Percentiles rank a stretch among this genome's conserved stretches.
Evolutionary conservation across 805 yeast species (phyloP).

Genomic region (Cyberlindnera sargentensis): DNA sequence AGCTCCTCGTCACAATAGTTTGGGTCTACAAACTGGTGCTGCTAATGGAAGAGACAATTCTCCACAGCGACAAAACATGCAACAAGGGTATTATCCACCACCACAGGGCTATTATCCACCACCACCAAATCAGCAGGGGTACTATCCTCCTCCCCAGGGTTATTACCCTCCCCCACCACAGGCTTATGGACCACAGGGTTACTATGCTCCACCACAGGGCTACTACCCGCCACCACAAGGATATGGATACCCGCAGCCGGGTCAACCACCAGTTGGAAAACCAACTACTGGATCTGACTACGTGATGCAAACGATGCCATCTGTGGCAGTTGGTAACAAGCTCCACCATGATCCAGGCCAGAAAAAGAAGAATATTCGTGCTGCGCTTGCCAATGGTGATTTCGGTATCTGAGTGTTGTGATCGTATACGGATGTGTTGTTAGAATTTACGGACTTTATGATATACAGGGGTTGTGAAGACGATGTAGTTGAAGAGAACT

Average conservation of each 20-base stretch:
- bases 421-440: too few relatives aligned
- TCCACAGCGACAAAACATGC: slow-evolving; percentile 1
- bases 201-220: slow-evolving; percentile 7
- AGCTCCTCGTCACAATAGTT: background rate
- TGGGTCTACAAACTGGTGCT: background rate
- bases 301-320: slow-evolving; percentile 42
- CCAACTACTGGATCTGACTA: slow-evolving; percentile 29
- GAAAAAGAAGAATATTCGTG: slow-evolving; percentile 52
- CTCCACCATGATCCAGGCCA: slow-evolving; percentile 31
- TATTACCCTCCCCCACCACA: slow-evolving; percentile 17
- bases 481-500: too few relatives aligned
- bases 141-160: slow-evolving; percentile 15
- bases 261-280: background rate
- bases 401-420: slow-evolving; percentile 48
- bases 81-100: slow-evolving; percentile 7
- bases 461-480: too few relatives aligned
- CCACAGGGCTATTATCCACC: slow-evolving; percentile 9
- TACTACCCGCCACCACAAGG: slow-evolving; percentile 10
- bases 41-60: background rate
- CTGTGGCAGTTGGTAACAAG: slow-evolving; percentile 36
- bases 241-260: slow-evolving; percentile 5
- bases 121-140: slow-evolving; percentile 5
- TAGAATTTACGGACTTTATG: too few relatives aligned
- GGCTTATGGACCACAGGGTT: slow-evolving; percentile 19
- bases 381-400: slow-evolving; percentile 56